Conservation (phyloP, 2,329 filamentous ascomycete genomes). For the Ophiostoma quercus region DNA sequence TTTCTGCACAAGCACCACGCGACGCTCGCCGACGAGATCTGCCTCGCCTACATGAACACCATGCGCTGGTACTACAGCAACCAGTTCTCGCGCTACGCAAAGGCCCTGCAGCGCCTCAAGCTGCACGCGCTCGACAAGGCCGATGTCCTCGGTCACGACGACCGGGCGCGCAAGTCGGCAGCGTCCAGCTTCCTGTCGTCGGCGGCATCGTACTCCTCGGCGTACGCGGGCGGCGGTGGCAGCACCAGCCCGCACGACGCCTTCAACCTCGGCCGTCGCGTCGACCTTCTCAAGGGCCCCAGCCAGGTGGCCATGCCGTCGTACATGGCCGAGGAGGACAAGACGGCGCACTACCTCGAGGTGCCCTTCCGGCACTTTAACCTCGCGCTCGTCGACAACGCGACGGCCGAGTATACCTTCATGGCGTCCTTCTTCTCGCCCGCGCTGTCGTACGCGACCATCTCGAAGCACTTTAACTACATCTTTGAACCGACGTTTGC, state of each 20-base stretch:
- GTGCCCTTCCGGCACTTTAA: slow-evolving; percentile 92
- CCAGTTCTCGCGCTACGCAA: slow-evolving; percentile 83
- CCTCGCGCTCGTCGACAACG: slow-evolving; percentile 86
- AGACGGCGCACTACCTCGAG: slow-evolving; percentile 74
- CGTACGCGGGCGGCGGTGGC: background rate
- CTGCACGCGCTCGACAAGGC: slow-evolving; percentile 76
- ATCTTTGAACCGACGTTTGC: slow-evolving; percentile 87
- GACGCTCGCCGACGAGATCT: slow-evolving; percentile 81
- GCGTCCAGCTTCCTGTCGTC: slow-evolving; percentile 33
- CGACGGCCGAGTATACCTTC: slow-evolving; percentile 91
- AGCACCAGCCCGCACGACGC: slow-evolving; percentile 61
- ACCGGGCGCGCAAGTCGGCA: slow-evolving; percentile 44
- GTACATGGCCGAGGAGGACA: slow-evolving; percentile 86
- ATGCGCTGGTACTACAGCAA: slow-evolving; percentile 98
- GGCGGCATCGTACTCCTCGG: background rate
- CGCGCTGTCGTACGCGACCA: slow-evolving; percentile 65
- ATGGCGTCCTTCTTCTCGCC: slow-evolving; percentile 84
- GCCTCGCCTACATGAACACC: slow-evolving; percentile 91
- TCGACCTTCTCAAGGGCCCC: slow-evolving; percentile 71
- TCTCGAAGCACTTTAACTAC: slow-evolving; percentile 77
- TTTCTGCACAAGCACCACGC: slow-evolving; percentile 81
- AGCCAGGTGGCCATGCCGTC: slow-evolving; percentile 76
- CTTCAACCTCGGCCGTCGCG: slow-evolving; percentile 80
- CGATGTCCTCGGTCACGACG: slow-evolving; percentile 76
- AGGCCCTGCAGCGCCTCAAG: slow-evolving; percentile 77